These are phyloP conservation scores for Aspergillus bertholletiae DNA, from an alignment of 495 filamentous ascomycete genomes.

Conservation along the genomic window DNA sequence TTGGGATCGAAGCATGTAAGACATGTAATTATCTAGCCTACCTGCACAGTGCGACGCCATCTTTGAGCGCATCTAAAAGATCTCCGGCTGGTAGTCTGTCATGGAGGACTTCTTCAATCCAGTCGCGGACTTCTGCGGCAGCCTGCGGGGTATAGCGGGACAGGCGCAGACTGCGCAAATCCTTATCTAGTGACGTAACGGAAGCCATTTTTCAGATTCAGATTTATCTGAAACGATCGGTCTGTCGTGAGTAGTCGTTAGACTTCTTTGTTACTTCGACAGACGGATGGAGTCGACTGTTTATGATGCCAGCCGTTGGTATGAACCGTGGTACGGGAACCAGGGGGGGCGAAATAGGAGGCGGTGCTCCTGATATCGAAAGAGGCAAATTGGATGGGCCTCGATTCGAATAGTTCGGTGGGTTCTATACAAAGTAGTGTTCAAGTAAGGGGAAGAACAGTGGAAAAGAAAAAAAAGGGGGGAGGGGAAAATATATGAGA, in stretches of 20 bases:
- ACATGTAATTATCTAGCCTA: slow-evolving; percentile 34
- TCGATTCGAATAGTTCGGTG: no score
- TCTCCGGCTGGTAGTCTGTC: slow-evolving; percentile 68
- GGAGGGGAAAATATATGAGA: background rate
- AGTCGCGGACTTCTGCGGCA: slow-evolving; percentile 77
- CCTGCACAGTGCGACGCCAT: slow-evolving; percentile 91
- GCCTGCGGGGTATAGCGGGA: slow-evolving; percentile 92
- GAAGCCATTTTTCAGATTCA: slow-evolving; percentile 70
- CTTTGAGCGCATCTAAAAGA: slow-evolving; percentile 79
- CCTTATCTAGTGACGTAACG: slow-evolving; percentile 89
- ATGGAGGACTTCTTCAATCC: slow-evolving; percentile 83
- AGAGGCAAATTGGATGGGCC: background rate
- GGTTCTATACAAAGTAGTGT: background rate
- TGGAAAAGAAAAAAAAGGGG: background rate
- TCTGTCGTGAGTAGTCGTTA: background rate
- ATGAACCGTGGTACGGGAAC: slow-evolving; percentile 11
- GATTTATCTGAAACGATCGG: background rate
- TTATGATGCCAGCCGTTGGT: slow-evolving; percentile 2
- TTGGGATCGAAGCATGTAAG: background rate
- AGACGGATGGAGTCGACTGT: background rate
- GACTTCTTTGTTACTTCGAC: background rate
- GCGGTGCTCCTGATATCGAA: background rate
- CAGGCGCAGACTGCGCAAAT: slow-evolving; percentile 88
- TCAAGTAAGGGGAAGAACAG: background rate
- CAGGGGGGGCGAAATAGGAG: slow-evolving; percentile 1